A percentile compares a stretch with the other conserved stretches of the same genome.
Evolutionary conservation across 495 filamentous ascomycete genomes (phyloP).

Genomic region (Neurospora pannonica): DNA sequence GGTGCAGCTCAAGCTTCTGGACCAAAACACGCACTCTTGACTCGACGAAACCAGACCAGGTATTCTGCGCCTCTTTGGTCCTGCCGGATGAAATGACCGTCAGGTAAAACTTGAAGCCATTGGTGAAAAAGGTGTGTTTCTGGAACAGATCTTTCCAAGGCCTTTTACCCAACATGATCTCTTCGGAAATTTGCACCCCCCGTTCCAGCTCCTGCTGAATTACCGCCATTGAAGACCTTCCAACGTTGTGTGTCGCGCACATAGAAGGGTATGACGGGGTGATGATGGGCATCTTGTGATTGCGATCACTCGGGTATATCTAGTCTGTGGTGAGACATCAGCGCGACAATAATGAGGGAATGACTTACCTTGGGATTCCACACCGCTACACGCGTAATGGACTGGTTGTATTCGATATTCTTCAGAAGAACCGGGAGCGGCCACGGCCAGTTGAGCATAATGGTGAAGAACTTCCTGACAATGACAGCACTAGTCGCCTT

Average conservation of each 20-base stretch:
- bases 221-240: conserved; percentile 70
- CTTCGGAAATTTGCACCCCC: conserved; percentile 66
- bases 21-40: conserved; percentile 84
- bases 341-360: background rate
- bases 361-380: conserved; percentile 83
- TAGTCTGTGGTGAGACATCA: conserved; percentile 34
- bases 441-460: conserved; percentile 90
- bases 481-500: conserved; percentile 78
- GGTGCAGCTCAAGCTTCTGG: conserved; percentile 62
- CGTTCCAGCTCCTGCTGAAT: conserved; percentile 75
- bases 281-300: conserved; percentile 93
- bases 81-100: conserved; percentile 77
- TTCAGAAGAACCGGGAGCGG: conserved; percentile 85
- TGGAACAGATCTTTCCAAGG: conserved; percentile 83
- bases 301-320: conserved; percentile 71
- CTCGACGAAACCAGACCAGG: conserved; percentile 87
- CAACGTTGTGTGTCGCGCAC: conserved; percentile 93
- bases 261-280: conserved; percentile 93
- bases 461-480: conserved; percentile 84
- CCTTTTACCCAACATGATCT: conserved; percentile 61
- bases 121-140: conserved; percentile 84
- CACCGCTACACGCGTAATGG: conserved; percentile 58
- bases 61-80: conserved; percentile 72
- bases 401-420: conserved; percentile 69
- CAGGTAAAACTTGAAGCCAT: conserved; percentile 89